A percentile compares a stretch with the other conserved stretches of the same genome.
Conservation (phyloP, 345 rosid species). For the Eucalyptus victrix region DNA sequence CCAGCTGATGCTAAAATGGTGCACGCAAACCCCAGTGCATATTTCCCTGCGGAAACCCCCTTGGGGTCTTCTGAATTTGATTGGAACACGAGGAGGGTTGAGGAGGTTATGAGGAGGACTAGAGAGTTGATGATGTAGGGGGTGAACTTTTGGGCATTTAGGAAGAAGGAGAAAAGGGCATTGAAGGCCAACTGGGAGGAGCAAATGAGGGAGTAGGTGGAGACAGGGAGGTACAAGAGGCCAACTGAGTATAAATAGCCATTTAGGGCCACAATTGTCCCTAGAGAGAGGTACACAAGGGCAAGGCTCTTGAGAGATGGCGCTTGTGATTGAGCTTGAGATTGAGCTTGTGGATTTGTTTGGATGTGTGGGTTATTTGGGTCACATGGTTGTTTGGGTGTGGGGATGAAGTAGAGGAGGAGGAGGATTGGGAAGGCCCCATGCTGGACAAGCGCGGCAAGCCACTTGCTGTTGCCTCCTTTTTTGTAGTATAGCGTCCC, state of each 20-base stretch:
- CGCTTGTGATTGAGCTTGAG: not conserved
- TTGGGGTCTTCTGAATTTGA: not conserved
- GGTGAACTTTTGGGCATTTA: slow-evolving; percentile 29
- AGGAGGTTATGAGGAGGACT: slow-evolving; percentile 26
- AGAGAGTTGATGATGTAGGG: slow-evolving; percentile 19
- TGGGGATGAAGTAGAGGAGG: slow-evolving; percentile 9
- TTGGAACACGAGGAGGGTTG: slow-evolving; percentile 19
- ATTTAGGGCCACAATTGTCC: not conserved
- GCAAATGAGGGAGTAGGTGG: slow-evolving; percentile 22
- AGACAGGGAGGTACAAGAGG: slow-evolving; percentile 25
- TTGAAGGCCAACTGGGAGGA: slow-evolving; percentile 35
- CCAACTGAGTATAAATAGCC: slow-evolving; percentile 22
- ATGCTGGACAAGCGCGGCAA: slow-evolving; percentile 15
- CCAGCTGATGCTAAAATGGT: slow-evolving; percentile 15
- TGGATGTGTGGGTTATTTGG: not conserved
- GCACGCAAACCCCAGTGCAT: slow-evolving; percentile 23
- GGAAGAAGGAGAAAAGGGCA: slow-evolving; percentile 28
- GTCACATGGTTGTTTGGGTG: not conserved
- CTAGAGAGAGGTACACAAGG: slow-evolving; percentile 2
- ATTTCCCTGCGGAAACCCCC: not conserved
- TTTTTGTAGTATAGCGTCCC: slow-evolving; percentile 22
- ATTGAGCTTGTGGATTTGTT: not conserved
- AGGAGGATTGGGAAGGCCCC: slow-evolving; percentile 23
- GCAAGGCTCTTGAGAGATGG: slow-evolving; percentile 4
- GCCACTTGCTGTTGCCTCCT: slow-evolving; percentile 38